Evolutionary conservation across 2,329 filamentous ascomycete genomes (phyloP).

Genomic region (Colletotrichum sp.): DNA sequence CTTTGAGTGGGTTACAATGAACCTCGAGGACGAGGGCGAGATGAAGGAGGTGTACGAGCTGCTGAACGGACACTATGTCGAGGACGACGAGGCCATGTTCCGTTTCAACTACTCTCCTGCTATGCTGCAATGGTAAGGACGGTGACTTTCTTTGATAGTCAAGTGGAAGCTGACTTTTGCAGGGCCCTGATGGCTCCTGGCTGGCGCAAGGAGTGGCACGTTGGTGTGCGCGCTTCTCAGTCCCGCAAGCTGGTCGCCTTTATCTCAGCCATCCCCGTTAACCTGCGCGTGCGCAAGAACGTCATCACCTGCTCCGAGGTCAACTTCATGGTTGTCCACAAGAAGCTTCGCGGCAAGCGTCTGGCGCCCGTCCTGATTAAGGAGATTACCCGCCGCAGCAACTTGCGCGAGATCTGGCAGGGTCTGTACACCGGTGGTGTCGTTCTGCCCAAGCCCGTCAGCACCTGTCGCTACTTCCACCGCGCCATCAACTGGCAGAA

Average conservation of each 20-base stretch:
- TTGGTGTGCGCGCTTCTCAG: conserved; percentile 85
- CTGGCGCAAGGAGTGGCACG: conserved; percentile 94
- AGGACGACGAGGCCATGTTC: conserved; percentile 97
- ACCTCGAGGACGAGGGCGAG: conserved; percentile 78
- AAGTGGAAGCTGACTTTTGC: neutral
- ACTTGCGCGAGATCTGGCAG: conserved; percentile 86
- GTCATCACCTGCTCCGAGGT: conserved; percentile 85
- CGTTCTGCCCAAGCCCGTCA: conserved; percentile 88
- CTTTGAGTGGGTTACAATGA: conserved; percentile 94
- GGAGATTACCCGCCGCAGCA: conserved; percentile 93
- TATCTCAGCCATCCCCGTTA: conserved; percentile 90
- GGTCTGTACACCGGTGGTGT: conserved; percentile 95
- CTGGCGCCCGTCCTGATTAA: conserved; percentile 95
- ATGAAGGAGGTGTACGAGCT: conserved; percentile 92
- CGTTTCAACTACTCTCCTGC: conserved; percentile 93
- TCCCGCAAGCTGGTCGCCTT: conserved; percentile 92
- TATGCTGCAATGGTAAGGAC: conserved; percentile 81
- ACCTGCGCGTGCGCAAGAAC: conserved; percentile 79
- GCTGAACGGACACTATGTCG: conserved; percentile 92
- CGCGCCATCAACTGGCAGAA: conserved; percentile 95
- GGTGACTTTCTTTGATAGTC: neutral
- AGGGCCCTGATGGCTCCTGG: conserved; percentile 95
- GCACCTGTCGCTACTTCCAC: conserved; percentile 95
- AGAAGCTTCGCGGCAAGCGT: conserved; percentile 93
- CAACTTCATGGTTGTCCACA: conserved; percentile 98